Percentiles rank a stretch among this genome's conserved stretches.
These are phyloP conservation scores for Apodospora peruviana DNA, from an alignment of 495 filamentous ascomycete genomes.

Conservation along the genomic window DNA sequence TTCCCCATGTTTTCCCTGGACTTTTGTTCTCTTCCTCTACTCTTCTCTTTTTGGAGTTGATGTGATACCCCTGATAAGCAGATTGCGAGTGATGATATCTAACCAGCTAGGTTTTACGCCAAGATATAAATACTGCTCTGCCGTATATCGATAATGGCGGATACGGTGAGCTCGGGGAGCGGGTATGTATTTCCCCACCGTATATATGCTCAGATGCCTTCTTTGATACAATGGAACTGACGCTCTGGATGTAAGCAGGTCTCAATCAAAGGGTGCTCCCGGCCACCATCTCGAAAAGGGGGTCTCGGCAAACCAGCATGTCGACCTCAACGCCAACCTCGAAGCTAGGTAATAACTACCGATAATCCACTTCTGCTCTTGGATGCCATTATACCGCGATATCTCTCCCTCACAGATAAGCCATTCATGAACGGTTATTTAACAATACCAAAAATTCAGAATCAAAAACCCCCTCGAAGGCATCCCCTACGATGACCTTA, in stretches of 20 bases:
- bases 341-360: constrained; percentile 34
- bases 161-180: no score
- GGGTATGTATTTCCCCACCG: no score
- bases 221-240: no score
- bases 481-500: constrained; percentile 45
- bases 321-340: constrained; percentile 41
- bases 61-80: no score
- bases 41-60: no score
- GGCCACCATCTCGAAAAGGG: constrained; percentile 31
- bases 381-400: not conserved
- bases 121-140: no score
- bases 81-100: no score
- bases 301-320: constrained; percentile 15
- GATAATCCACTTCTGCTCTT: not conserved
- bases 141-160: no score
- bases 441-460: no score
- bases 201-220: no score
- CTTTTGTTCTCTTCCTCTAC: not conserved
- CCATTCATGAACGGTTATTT: no score
- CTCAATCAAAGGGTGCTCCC: constrained; percentile 21
- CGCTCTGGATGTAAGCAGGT: not conserved
- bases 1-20: not conserved
- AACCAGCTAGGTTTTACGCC: no score
- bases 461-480: constrained; percentile 53
- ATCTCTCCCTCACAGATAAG: not conserved